phyloP scores from a whole-genome alignment of 495 filamentous ascomycete species.

The Bryoglossum gracile region DNA sequence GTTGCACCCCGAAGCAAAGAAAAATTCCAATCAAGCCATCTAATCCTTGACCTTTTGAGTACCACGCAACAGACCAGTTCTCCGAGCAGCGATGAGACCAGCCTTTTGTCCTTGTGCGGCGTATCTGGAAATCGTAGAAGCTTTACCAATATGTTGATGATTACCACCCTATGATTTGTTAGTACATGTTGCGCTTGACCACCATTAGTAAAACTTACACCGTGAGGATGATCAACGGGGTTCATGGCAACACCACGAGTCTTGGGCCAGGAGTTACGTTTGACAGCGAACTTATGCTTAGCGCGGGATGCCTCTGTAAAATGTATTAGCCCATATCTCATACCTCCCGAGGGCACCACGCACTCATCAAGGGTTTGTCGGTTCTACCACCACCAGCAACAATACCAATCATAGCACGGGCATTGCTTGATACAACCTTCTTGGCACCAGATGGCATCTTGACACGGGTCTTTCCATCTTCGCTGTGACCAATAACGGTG shows the following conservation, averaged over 20 bases:
- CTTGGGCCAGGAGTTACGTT: slow-evolving; percentile 99
- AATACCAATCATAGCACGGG: slow-evolving; percentile 98
- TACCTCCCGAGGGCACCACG: slow-evolving; percentile 23
- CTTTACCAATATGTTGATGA: slow-evolving; percentile 99
- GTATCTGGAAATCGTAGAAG: slow-evolving; percentile 97
- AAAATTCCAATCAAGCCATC: slow-evolving; percentile 36
- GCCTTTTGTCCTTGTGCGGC: slow-evolving; percentile 98
- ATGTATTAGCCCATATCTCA: slow-evolving; percentile 13
- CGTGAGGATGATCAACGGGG: slow-evolving; percentile 99
- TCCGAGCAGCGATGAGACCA: slow-evolving; percentile 98
- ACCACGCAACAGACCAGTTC: slow-evolving; percentile 98
- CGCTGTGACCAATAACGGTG: slow-evolving; percentile 97
- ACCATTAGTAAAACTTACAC: slow-evolving; percentile 47
- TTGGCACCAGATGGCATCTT: slow-evolving; percentile 98
- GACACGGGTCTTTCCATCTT: slow-evolving; percentile 97
- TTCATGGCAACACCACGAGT: slow-evolving; percentile 99
- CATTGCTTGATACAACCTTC: slow-evolving; percentile 89
- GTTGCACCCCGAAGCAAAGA: slow-evolving; percentile 47
- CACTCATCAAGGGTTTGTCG: slow-evolving; percentile 96
- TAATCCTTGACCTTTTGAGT: slow-evolving; percentile 99
- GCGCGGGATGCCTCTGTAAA: slow-evolving; percentile 84
- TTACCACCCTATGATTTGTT: slow-evolving; percentile 70
- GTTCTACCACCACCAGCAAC: slow-evolving; percentile 98
- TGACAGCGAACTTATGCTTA: slow-evolving; percentile 99
- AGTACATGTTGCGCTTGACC: too few species aligned